Evolutionary conservation across 257 asterid species (phyloP), one percentile per base, ranked within the genome.

Genomic region (Catharanthus roseus): DNA sequence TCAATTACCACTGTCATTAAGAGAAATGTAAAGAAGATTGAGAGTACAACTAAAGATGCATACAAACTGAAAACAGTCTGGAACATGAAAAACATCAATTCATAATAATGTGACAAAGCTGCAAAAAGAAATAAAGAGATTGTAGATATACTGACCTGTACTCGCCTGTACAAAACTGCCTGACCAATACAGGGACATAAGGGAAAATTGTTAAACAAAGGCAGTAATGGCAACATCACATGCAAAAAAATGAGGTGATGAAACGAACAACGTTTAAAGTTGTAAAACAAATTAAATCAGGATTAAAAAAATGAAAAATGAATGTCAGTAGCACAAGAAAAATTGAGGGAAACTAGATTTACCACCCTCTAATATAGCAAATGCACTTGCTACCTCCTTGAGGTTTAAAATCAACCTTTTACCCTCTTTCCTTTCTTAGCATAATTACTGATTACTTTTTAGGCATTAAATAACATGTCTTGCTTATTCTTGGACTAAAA

Each of bases 141-240:
- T 42, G 61, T 64, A 60, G 29, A 70, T 31, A 11, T 11, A 81
- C 81, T 69, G 3, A 89, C 98, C 97, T 90, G 81, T 85, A 84
- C 77, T 90, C 97, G 28, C 98, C 96, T 0, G 96, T 90, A 88
- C 97, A 90, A 68, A 93, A 87, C 76, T 90, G 98, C 87, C 96
- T 90, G 86, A 24, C 19, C 49, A 78, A 66, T 64, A 79, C 58
- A 70, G 57, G 53, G 34, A 67, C 18, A 66, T 61, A 75, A 56
- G 54, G 4, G 60, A 57, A 33, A 29, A 42, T 69, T 51, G 53
- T 70, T 42, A 76, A 70, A 41, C 33, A 39, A 36, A 24, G 15
- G 56, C 18, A 51, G 10, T 36, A 8, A 47, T 47, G 7, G 19
- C 36, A 70, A 33, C 36, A 39, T n/a, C 2, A 7, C 34, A 28